These are phyloP conservation scores for Teratosphaeria epicoccoides DNA, from an alignment of 2,329 filamentous ascomycete genomes.

Conservation along the genomic window DNA sequence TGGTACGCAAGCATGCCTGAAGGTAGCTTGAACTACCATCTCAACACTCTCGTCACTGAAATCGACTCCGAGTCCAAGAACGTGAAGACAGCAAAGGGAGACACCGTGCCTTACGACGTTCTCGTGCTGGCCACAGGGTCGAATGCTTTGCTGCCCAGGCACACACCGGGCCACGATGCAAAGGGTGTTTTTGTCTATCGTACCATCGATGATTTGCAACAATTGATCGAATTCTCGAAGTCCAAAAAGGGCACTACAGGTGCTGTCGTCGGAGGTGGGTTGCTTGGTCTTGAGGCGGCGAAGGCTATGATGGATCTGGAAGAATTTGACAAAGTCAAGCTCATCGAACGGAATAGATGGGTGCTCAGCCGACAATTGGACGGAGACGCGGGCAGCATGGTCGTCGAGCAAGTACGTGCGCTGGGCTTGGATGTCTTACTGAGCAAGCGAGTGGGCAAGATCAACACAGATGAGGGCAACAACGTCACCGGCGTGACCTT, in stretches of 20 bases:
- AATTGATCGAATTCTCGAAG: conserved; percentile 62
- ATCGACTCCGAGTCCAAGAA: conserved; percentile 55
- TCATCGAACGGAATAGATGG: conserved; percentile 77
- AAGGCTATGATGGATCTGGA: conserved; percentile 85
- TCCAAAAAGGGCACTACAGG: conserved; percentile 57
- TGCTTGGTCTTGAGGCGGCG: conserved; percentile 78
- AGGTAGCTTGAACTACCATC: conserved; percentile 60
- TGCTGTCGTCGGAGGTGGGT: conserved; percentile 70
- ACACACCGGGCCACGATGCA: conserved; percentile 68
- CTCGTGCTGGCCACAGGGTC: conserved; percentile 80
- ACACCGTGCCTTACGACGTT: conserved; percentile 63
- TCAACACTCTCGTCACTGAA: conserved; percentile 63
- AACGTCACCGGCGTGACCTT: conserved; percentile 65
- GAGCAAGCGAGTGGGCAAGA: conserved; percentile 61
- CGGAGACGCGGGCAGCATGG: conserved; percentile 66
- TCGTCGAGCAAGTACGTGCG: conserved; percentile 68
- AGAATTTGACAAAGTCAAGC: conserved; percentile 60
- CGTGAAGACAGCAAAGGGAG: conserved; percentile 60
- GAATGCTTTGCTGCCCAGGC: conserved; percentile 61
- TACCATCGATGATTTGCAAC: conserved; percentile 70
- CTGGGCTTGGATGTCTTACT: conserved; percentile 72
- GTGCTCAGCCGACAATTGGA: conserved; percentile 76
- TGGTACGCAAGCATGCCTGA: conserved; percentile 63
- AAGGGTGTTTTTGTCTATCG: conserved; percentile 82
- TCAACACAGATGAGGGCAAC: conserved; percentile 57